Conservation (phyloP, 225 moss, liverwort and hornwort species). For the Neckera pumila region DNA sequence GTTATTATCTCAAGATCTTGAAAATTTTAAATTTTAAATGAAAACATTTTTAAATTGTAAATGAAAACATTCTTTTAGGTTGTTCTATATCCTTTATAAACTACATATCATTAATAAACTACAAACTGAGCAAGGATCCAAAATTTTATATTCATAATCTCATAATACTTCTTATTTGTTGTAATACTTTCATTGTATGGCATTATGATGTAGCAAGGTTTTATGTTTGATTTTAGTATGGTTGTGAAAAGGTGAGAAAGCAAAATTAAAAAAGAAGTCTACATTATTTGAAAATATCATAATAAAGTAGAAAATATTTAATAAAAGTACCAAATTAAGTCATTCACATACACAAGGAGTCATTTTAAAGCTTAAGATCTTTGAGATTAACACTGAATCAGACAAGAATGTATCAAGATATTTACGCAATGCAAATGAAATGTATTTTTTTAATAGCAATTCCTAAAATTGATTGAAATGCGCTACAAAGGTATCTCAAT, state of each 20-base stretch:
- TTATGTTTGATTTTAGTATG: background rate
- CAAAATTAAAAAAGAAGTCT: background rate
- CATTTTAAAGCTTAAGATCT: background rate
- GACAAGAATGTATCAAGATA: fast-evolving
- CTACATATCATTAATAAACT: no score
- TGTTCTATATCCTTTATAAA: no score
- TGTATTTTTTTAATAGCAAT: background rate
- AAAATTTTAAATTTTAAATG: no score
- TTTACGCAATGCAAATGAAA: no score
- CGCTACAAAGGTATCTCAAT: fast-evolving
- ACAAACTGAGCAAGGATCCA: fast-evolving
- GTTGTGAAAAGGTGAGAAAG: background rate
- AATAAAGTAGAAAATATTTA: no score
- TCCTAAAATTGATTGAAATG: background rate
- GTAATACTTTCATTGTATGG: background rate
- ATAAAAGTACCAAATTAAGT: no score
- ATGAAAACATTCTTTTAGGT: no score
- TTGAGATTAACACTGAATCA: no score
- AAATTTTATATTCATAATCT: background rate
- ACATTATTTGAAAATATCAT: background rate
- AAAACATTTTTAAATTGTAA: no score
- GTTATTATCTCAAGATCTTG: background rate
- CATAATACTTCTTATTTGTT: background rate
- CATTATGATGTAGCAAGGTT: no score
- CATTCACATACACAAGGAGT: no score